Percentiles rank a stretch among this genome's conserved stretches.
These are phyloP conservation scores for Colletotrichum cereale DNA, from an alignment of 2,329 filamentous ascomycete genomes.

Conservation along the genomic window DNA sequence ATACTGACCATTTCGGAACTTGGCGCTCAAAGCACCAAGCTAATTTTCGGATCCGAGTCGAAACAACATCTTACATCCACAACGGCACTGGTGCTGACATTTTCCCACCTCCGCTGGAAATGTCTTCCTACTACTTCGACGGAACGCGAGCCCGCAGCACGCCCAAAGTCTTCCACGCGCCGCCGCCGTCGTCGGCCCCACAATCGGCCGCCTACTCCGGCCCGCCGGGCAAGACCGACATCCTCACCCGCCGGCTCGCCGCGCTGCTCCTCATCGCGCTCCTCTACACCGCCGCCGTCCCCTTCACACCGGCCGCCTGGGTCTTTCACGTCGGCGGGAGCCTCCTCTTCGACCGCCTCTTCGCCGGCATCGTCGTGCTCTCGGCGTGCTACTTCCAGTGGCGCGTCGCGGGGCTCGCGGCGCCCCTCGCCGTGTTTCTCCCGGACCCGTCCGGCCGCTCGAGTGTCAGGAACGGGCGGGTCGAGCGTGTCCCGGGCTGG, in stretches of 20 bases:
- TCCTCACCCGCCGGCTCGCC: conserved; percentile 35
- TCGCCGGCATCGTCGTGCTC: conserved; percentile 53
- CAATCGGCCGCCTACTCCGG: conserved; percentile 15
- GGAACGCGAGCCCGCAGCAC: background rate
- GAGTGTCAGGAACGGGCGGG: conserved; percentile 39
- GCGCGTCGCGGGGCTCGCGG: conserved; percentile 38
- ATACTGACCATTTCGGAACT: no score
- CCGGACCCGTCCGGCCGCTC: conserved; percentile 18
- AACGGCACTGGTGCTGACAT: no score
- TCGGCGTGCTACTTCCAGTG: conserved; percentile 49
- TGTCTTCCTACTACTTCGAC: background rate
- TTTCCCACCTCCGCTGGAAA: background rate
- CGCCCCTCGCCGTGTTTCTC: conserved; percentile 36
- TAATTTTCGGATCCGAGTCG: no score
- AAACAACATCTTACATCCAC: no score
- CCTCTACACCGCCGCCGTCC: conserved; percentile 42
- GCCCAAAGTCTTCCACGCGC: background rate
- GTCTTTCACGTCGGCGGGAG: conserved; percentile 46
- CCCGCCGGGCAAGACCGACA: conserved; percentile 1
- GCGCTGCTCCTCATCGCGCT: conserved; percentile 41
- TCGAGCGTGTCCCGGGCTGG: conserved; percentile 11
- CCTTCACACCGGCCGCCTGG: conserved; percentile 42
- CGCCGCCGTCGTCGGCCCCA: conserved; percentile 4
- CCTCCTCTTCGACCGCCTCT: conserved; percentile 60
- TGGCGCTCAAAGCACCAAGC: no score